Evolutionary conservation across 192 early-diverging fungal genomes (phyloP).

Genomic region (Podila epicladia): DNA sequence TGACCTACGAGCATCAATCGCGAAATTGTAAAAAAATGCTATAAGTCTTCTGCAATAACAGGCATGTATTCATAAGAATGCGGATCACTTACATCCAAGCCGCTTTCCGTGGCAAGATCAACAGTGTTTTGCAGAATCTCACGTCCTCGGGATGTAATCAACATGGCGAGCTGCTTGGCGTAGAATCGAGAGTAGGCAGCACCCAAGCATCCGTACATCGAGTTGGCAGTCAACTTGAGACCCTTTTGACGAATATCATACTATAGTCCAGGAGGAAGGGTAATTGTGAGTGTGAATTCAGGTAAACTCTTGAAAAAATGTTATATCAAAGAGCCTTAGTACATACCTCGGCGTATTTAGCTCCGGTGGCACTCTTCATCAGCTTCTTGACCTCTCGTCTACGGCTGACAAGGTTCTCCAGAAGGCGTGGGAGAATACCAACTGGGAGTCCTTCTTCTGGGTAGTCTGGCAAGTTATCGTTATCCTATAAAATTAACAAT

Average conservation of each 20-base stretch:
- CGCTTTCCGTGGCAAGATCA: conserved; percentile 78
- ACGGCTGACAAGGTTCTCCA: conserved; percentile 90
- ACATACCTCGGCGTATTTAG: conserved; percentile 49
- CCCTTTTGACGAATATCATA: conserved; percentile 94
- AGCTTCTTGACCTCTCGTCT: conserved; percentile 89
- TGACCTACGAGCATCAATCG: conserved; percentile 63
- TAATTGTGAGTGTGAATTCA: neutral
- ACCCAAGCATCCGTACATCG: conserved; percentile 99
- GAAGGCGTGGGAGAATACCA: conserved; percentile 89
- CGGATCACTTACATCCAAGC: conserved; percentile 69
- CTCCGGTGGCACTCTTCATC: conserved; percentile 78
- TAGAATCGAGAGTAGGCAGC: conserved; percentile 93
- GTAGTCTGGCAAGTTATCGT: conserved; percentile 79
- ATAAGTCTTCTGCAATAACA: neutral
- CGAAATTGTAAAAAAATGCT: neutral
- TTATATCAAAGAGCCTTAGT: too few species aligned
- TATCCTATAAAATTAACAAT: conserved; percentile 38
- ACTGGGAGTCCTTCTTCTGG: conserved; percentile 71
- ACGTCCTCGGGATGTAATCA: conserved; percentile 94
- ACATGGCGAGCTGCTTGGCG: conserved; percentile 96
- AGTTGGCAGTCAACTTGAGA: conserved; percentile 97
- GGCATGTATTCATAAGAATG: neutral
- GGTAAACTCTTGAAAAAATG: neutral
- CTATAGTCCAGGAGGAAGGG: conserved; percentile 47
- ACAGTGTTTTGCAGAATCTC: conserved; percentile 97